These are phyloP conservation scores for Gardenia jasminoides DNA, from an alignment of 257 asterid species.

Conservation along the genomic window DNA sequence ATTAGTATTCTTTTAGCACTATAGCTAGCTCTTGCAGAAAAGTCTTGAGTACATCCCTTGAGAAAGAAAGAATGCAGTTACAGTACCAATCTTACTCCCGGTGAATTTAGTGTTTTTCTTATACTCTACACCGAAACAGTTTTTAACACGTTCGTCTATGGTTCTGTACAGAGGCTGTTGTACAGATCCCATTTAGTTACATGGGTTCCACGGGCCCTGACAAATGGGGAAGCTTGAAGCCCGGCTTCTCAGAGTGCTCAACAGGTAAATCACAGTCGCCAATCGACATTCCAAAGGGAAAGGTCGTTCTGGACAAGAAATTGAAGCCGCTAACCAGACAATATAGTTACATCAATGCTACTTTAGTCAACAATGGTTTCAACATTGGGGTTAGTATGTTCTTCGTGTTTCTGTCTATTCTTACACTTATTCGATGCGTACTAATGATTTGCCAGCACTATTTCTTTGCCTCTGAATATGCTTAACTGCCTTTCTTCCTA, in stretches of 20 bases:
- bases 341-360: slow-evolving; percentile 52
- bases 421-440: neutral
- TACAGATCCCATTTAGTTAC: slow-evolving; percentile 49
- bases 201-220: slow-evolving; percentile 66
- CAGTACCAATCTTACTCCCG: too few relatives aligned
- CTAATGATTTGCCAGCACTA: neutral
- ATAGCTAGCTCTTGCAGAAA: too few relatives aligned
- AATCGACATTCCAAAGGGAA: slow-evolving; percentile 40
- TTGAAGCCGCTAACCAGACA: slow-evolving; percentile 56
- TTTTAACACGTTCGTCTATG: neutral
- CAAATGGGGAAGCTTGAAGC: slow-evolving; percentile 66
- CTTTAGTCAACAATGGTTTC: slow-evolving; percentile 58
- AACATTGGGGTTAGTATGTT: slow-evolving; percentile 57
- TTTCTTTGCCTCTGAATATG: neutral
- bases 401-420: neutral
- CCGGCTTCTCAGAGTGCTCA: slow-evolving; percentile 66
- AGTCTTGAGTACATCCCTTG: too few relatives aligned
- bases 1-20: too few relatives aligned
- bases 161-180: slow-evolving; percentile 5
- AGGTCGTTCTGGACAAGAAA: slow-evolving; percentile 28
- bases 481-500: neutral
- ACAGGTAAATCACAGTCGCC: slow-evolving; percentile 75
- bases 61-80: too few relatives aligned
- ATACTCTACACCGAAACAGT: neutral
- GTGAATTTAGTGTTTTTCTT: too few relatives aligned